A percentile compares a stretch with the other conserved stretches of the same genome.
phyloP scores from a whole-genome alignment of 2,329 filamentous ascomycete species.

The Colletotrichum kahawae region DNA sequence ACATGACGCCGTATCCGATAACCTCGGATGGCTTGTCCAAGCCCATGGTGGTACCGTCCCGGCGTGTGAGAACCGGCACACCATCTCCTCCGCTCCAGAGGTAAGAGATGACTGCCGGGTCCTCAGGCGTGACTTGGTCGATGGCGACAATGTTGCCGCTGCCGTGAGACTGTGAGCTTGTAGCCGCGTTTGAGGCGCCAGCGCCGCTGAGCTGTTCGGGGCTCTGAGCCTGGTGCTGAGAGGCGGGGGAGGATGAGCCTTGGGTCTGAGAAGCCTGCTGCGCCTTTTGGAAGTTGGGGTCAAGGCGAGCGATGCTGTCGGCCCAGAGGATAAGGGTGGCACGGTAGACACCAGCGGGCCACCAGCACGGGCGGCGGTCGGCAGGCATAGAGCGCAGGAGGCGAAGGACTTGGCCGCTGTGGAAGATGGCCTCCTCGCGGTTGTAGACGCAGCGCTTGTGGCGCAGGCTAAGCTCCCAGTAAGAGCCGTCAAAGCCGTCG shows the following conservation, averaged over 20 bases:
- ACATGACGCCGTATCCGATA: conserved; percentile 43
- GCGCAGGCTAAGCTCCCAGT: conserved; percentile 58
- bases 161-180: background rate
- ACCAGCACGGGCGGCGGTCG: conserved; percentile 70
- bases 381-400: conserved; percentile 64
- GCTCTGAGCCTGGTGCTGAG: conserved; percentile 2
- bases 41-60: conserved; percentile 35
- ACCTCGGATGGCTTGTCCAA: conserved; percentile 44
- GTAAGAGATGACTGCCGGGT: conserved; percentile 39
- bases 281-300: conserved; percentile 34
- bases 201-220: conserved; percentile 11
- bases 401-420: conserved; percentile 70
- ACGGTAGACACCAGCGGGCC: conserved; percentile 74
- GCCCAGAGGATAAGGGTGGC: conserved; percentile 67
- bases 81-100: conserved; percentile 43
- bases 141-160: conserved; percentile 33
- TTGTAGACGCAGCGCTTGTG: conserved; percentile 69
- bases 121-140: conserved; percentile 45
- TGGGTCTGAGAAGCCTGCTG: background rate
- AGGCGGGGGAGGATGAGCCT: conserved; percentile 20
- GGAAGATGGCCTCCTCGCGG: conserved; percentile 68
- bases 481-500: conserved; percentile 61
- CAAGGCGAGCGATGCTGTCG: conserved; percentile 55
- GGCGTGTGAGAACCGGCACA: conserved; percentile 34
- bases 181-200: background rate